Conservation (phyloP, 371 early-diverging fungal species). For the Neoconidiobolus thromboides region DNA sequence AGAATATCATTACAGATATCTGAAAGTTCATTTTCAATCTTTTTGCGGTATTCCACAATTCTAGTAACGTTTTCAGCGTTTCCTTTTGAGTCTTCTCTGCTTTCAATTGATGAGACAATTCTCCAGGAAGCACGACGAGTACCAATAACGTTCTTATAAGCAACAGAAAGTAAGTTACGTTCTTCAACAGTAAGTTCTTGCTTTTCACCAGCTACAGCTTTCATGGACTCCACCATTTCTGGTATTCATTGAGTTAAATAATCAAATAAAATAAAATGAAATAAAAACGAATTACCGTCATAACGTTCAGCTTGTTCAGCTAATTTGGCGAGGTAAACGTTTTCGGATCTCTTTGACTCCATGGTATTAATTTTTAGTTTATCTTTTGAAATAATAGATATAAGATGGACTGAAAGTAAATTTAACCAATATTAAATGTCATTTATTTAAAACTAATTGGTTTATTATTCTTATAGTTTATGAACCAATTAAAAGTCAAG, state of each 20-base stretch:
- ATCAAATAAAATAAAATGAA: neutral
- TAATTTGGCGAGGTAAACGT: slow-evolving; percentile 83
- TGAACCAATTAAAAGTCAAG: no score
- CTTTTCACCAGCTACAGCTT: slow-evolving; percentile 49
- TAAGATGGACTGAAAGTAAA: no score
- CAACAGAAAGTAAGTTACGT: slow-evolving; percentile 96
- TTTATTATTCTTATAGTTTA: no score
- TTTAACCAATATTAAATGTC: no score
- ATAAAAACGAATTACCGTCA: slow-evolving; percentile 58
- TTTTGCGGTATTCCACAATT: slow-evolving; percentile 78
- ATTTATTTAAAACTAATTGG: no score
- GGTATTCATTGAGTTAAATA: slow-evolving; percentile 2
- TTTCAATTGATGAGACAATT: slow-evolving; percentile 96
- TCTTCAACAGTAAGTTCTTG: slow-evolving; percentile 87
- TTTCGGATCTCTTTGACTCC: slow-evolving; percentile 11
- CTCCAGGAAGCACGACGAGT: slow-evolving; percentile 98
- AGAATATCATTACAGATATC: slow-evolving; percentile 94
- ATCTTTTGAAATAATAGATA: neutral
- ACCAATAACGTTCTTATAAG: slow-evolving; percentile 99
- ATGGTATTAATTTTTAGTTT: neutral
- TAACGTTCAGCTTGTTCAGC: slow-evolving; percentile 98
- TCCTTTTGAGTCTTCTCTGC: slow-evolving; percentile 93
- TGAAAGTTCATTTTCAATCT: slow-evolving; percentile 86
- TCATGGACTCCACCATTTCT: slow-evolving; percentile 95
- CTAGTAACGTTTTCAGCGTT: slow-evolving; percentile 63